Conservation (phyloP, 108 stramenopile genomes). For the Pseudonitzschia multiseries region DNA sequence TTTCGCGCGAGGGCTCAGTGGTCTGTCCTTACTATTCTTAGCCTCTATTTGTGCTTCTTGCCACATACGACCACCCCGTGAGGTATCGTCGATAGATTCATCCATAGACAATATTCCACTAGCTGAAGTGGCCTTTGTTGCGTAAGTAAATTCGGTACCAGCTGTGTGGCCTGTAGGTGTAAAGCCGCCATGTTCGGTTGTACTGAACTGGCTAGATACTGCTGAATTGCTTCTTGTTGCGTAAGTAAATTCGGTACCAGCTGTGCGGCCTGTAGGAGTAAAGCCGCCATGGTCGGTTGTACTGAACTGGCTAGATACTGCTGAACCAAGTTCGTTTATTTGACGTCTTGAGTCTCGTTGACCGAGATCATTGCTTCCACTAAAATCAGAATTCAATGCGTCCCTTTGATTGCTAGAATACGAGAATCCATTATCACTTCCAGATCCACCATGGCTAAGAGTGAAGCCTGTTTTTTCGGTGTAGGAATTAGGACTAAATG, state of each 20-base stretch:
- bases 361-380: not conserved
- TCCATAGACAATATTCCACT: not conserved
- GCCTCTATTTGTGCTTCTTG: not conserved
- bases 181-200: not conserved
- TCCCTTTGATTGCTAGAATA: constrained; percentile 1
- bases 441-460: not conserved
- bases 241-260: not conserved
- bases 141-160: constrained; percentile 1
- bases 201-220: constrained; percentile 3
- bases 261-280: constrained; percentile 14
- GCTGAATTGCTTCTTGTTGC: not conserved
- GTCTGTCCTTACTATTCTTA: constrained; percentile 5
- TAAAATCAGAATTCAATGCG: not conserved
- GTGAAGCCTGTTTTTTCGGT: not conserved
- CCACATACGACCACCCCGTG: constrained; percentile 8
- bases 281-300: not conserved
- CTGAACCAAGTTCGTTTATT: constrained; percentile 1
- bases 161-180: constrained; percentile 11
- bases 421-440: not conserved
- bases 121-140: not conserved
- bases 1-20: constrained; percentile 14
- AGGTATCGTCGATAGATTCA: not conserved
- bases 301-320: constrained; percentile 2
- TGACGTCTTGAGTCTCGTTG: not conserved
- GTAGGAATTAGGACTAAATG: constrained; percentile 3